Evolutionary conservation across 2,329 filamentous ascomycete species (phyloP), one percentile per base, ranked within the genome.

Genomic region (Hortaea sp.): DNA sequence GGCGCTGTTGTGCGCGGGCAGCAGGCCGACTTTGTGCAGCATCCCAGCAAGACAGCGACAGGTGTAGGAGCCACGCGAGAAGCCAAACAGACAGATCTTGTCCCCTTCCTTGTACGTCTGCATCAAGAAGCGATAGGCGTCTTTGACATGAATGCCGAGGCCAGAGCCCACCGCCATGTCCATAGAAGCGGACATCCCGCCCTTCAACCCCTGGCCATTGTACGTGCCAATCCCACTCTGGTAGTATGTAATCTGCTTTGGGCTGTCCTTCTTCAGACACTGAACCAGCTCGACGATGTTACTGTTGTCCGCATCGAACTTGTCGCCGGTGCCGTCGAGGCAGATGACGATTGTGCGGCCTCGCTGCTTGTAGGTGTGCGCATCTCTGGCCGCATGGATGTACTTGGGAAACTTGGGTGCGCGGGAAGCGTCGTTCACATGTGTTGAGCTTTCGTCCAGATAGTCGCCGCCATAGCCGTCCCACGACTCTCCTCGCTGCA

Each of bases 51-150:
- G 59, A 45, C 73, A 76, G 4, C 72, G 65, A 10, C 71, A 71
- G 1, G 72, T 75, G 44, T 76, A 76, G 5, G 71, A 68, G 9
- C 70, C 72, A 47, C 71, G 59, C 0, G 69, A 73, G 57, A 74
- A 74, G 4, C 71, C 71, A 27, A 74, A 67, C n/a, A 74, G 63
- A 52, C 66, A 74, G 27, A 74, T 72, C 39, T 68, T 67, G 48
- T 74, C 49, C 11, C 67, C 69, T 29, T 70, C 68, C 0, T 57
- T 57, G 45, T 73, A 74, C 44, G 70, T 73, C 31, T 71, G 59
- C 71, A 74, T 74, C 6, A 74, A 50, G 40, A 74, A 74, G 52
- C 65, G 49, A 48, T 68, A 68, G 1, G 66, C 66, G 49, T 68
- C 66, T 46, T 61, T 60, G 41, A 69, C 58, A 44, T 69, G 67